These are phyloP conservation scores for Carex cristatella DNA, from an alignment of 176 grass and related monocot species.

Conservation along the genomic window DNA sequence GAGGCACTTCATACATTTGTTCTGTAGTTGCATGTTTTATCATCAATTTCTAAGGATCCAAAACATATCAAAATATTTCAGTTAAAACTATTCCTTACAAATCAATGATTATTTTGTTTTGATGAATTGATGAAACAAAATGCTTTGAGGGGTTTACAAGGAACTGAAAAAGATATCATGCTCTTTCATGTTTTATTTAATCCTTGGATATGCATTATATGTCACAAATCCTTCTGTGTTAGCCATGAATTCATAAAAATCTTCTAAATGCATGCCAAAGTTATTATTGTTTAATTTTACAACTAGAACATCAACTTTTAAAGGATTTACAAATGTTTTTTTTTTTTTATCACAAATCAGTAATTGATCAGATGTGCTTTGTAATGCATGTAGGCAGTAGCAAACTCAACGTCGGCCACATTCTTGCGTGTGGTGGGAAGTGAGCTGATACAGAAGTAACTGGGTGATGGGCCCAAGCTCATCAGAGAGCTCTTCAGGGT, in stretches of 20 bases:
- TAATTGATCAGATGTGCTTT: slow-evolving; percentile 1
- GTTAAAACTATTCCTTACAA: background rate
- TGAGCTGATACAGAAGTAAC: slow-evolving; percentile 86
- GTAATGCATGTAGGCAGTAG: slow-evolving; percentile 48
- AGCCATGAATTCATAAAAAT: background rate
- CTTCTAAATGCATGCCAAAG: background rate
- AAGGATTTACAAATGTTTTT: background rate
- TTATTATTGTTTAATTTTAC: background rate
- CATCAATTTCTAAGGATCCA: background rate
- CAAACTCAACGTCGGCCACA: slow-evolving; percentile 82
- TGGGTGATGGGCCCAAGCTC: slow-evolving; percentile 82
- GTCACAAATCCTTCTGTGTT: background rate
- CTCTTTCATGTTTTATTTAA: background rate
- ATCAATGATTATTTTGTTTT: background rate
- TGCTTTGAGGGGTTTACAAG: background rate
- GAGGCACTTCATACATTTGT: background rate
- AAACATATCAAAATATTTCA: background rate
- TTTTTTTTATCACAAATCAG: background rate
- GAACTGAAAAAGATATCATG: background rate
- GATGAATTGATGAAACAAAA: background rate
- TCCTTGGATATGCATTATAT: background rate
- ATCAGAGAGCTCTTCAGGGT: slow-evolving; percentile 85
- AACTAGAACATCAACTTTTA: background rate
- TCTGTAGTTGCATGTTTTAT: background rate
- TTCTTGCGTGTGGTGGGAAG: slow-evolving; percentile 88